These are phyloP conservation scores for Marasmius fiardii DNA, from an alignment of 1,284 basidiomycete species.

Conservation along the genomic window DNA sequence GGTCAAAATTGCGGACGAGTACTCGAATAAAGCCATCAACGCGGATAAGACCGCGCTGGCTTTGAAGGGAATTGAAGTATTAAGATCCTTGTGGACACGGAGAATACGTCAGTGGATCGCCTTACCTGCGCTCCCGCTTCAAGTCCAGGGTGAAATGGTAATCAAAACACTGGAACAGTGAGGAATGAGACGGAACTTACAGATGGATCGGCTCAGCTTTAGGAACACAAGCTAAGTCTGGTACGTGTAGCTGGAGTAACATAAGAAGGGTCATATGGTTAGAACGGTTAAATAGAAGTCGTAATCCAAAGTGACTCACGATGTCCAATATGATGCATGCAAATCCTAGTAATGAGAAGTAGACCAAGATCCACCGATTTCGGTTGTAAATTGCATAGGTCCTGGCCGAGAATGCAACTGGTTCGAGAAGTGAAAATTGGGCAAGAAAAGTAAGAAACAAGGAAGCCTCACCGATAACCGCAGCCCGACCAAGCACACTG, in stretches of 20 bases:
- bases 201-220: no score
- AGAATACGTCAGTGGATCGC: no score
- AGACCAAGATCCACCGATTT: conserved; percentile 20
- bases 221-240: no score
- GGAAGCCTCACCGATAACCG: conserved; percentile 26
- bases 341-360: conserved; percentile 21
- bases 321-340: conserved; percentile 25
- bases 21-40: conserved; percentile 26
- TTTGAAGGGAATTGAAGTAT: background rate
- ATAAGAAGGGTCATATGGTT: no score
- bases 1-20: conserved; percentile 21
- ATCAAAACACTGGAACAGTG: background rate
- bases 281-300: background rate
- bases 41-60: conserved; percentile 23
- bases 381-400: conserved; percentile 25
- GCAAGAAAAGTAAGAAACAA: background rate
- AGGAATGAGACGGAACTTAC: no score
- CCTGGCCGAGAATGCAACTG: conserved; percentile 24
- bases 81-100: no score
- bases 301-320: conserved; percentile 14
- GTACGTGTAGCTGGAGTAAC: no score
- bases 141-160: no score
- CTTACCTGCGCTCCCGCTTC: no score
- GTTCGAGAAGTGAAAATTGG: background rate
- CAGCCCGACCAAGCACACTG: conserved; percentile 30